Evolutionary conservation across 768 basidiomycete species (phyloP), one percentile per base, ranked within the genome.

Genomic region (Russula foetens): DNA sequence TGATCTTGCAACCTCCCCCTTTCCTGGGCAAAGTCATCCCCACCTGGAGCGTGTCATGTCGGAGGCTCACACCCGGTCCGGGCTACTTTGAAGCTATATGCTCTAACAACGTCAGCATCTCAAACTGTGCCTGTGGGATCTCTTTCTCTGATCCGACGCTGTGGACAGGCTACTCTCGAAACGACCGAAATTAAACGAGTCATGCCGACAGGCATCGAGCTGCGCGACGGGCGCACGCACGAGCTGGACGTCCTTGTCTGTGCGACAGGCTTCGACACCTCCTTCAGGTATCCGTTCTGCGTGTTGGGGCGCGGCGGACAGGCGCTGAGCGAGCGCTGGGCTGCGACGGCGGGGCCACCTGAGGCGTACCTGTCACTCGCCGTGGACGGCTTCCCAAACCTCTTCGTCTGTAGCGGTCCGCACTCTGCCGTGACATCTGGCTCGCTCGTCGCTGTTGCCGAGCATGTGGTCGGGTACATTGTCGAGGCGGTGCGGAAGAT

Each of bases 361-460:
- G 69, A 70, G 12, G 79, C 82, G 4, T 88, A 88, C 69, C 75
- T 88, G 7, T 75, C 80, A 7, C 67, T 86, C 33, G 77, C 80
- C 23, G 76, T 82, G 21, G 81, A 84, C 49, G 83, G 81, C 8
- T 86, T 86, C 71, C 86, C 86, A n/a, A 87, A 85, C 70, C 81
- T 79, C 78, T 86, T 86, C 74, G 74, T 78, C 56, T 67, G 73
- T 21, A 66, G 81, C 11, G 84, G 85, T 0, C 84, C 85, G 2
- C 85, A 84, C 67, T 74, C 81, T 0, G 76, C 66, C 8, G 77
- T 84, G 17, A 82, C 81, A 3, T 74, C 79, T 0, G 83, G 84
- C 0, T 81, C 80, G 17, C 69, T 86, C n/a, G 67, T 85, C 3
- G 69, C 81, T 23, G 41, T 86, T 0, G 74, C 83, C 38, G 84